Evolutionary conservation across 306 rosid genomes (phyloP).

Genomic region (Styphnolobium japonicum): DNA sequence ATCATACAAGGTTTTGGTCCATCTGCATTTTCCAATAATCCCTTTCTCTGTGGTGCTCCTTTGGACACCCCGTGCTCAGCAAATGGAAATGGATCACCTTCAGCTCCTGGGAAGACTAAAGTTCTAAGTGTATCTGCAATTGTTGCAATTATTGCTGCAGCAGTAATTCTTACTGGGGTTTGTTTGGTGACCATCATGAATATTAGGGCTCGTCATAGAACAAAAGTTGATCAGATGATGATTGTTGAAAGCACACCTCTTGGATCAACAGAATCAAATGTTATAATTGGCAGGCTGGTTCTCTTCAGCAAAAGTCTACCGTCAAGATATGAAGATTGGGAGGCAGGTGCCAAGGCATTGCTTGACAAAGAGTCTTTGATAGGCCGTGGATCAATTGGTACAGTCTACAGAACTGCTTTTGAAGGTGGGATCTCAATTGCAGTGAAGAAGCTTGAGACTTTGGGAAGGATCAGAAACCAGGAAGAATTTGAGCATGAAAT

Average conservation of each 20-base stretch:
- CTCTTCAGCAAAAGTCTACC: slow-evolving; percentile 96
- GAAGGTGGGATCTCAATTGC: slow-evolving; percentile 66
- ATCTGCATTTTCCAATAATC: slow-evolving; percentile 70
- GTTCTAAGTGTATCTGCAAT: slow-evolving; percentile 73
- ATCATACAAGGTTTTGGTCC: slow-evolving; percentile 60
- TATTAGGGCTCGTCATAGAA: slow-evolving; percentile 57
- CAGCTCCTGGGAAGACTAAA: slow-evolving; percentile 48
- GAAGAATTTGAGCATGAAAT: slow-evolving; percentile 71
- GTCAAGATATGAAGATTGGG: slow-evolving; percentile 98
- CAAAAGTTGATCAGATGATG: slow-evolving; percentile 48
- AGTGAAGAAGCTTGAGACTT: slow-evolving; percentile 66
- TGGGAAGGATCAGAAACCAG: slow-evolving; percentile 68
- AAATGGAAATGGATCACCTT: slow-evolving; percentile 34
- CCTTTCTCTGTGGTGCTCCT: slow-evolving; percentile 87
- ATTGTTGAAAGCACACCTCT: slow-evolving; percentile 86
- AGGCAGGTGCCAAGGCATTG: slow-evolving; percentile 88
- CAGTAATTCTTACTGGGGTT: slow-evolving; percentile 78
- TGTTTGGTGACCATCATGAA: slow-evolving; percentile 83
- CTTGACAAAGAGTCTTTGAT: slow-evolving; percentile 66
- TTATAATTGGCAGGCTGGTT: slow-evolving; percentile 89
- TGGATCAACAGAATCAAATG: slow-evolving; percentile 73
- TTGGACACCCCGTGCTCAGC: slow-evolving; percentile 64
- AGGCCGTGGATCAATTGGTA: slow-evolving; percentile 66
- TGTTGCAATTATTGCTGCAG: slow-evolving; percentile 93
- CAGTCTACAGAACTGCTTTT: slow-evolving; percentile 53